These are phyloP conservation scores for Penicillium salamii DNA, from an alignment of 495 filamentous ascomycete genomes.

Conservation along the genomic window DNA sequence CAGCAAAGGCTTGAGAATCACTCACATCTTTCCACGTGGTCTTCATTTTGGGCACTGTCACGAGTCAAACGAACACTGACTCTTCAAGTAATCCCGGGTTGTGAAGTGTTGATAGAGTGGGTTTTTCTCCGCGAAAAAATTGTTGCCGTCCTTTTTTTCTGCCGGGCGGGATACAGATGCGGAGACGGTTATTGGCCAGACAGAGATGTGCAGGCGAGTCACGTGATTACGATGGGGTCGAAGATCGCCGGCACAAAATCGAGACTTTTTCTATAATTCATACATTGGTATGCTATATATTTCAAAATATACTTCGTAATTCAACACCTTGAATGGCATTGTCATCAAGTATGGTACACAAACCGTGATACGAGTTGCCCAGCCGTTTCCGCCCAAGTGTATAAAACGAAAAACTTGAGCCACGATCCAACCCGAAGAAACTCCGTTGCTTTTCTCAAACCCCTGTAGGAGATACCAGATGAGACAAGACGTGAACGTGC, in stretches of 20 bases:
- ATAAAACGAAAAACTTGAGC: constrained; percentile 10
- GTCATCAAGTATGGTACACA: constrained; percentile 26
- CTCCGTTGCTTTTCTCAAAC: constrained; percentile 25
- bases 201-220: constrained; percentile 20
- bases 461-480: constrained; percentile 20
- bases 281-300: not conserved
- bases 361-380: constrained; percentile 10
- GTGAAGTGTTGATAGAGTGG: constrained; percentile 24
- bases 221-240: not conserved
- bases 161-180: constrained; percentile 36
- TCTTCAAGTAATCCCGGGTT: constrained; percentile 17
- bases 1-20: not conserved
- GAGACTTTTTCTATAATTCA: not conserved
- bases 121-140: constrained; percentile 29
- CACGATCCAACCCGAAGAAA: constrained; percentile 21
- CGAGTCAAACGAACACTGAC: constrained; percentile 26
- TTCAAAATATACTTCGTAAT: not conserved
- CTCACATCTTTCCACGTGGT: constrained; percentile 67
- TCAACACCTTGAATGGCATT: constrained; percentile 16
- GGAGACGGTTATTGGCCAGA: constrained; percentile 26
- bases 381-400: constrained; percentile 17
- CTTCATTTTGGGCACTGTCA: constrained; percentile 57
- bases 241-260: not conserved
- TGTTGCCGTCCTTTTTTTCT: constrained; percentile 31
- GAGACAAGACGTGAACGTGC: constrained; percentile 22